Conservation (phyloP, 2,329 filamentous ascomycete species). For the Fusarium multiceps region DNA sequence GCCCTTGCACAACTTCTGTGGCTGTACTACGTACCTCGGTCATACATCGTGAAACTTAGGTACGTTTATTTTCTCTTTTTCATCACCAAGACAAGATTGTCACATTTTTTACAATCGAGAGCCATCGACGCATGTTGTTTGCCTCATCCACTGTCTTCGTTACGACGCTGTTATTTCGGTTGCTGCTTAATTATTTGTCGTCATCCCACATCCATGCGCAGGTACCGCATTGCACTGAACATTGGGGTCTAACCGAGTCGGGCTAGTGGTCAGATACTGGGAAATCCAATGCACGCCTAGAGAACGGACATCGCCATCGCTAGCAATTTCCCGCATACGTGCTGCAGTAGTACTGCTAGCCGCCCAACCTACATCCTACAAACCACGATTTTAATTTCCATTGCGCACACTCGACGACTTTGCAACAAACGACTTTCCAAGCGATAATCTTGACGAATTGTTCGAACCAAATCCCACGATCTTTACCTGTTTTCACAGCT, state of each 20-base stretch:
- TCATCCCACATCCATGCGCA: conserved; percentile 39
- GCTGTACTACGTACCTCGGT: conserved; percentile 39
- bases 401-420: conserved; percentile 12
- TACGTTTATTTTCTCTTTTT: conserved; percentile 21
- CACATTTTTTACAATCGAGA: background rate
- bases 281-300: conserved; percentile 38
- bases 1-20: conserved; percentile 36
- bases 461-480: conserved; percentile 1
- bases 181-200: conserved; percentile 13
- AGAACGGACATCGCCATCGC: conserved; percentile 47
- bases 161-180: conserved; percentile 18
- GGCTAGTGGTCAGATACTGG: conserved; percentile 38
- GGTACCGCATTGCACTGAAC: conserved; percentile 41
- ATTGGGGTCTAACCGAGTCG: conserved; percentile 33
- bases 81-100: background rate
- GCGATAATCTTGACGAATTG: conserved; percentile 7
- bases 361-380: conserved; percentile 39
- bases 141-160: background rate
- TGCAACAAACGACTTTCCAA: conserved; percentile 18
- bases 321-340: conserved; percentile 54
- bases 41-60: conserved; percentile 25
- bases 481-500: conserved; percentile 7
- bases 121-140: background rate
- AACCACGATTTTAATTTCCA: conserved; percentile 30
- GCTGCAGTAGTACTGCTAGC: conserved; percentile 32